Base-by-base conservation (phyloP, 2,329 filamentous ascomycete genomes). In the Fusarium sp. region DNA sequence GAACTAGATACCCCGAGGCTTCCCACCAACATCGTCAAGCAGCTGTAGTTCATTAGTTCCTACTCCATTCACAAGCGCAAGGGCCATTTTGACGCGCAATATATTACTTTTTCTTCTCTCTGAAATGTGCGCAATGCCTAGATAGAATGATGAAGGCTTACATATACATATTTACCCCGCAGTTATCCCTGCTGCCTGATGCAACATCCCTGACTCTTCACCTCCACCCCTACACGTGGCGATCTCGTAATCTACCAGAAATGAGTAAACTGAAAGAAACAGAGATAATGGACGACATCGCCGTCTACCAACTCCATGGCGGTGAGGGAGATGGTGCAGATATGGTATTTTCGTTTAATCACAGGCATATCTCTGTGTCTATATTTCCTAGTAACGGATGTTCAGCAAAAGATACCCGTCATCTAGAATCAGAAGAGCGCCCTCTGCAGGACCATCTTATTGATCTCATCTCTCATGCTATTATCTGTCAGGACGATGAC, bases 241-340 rank as follows among this genome's bases (percentile, higher is more conserved):
- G n/a, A n/a, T n/a, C n/a, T n/a, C n/a, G n/a, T n/a, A 31, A 1
- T 31, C 2, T 6, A 3, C 5, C 2, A 7, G n/a, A 23, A 5
- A 52, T 56, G 26, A 11, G 24, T 8, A 8, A 21, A 2, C 2
- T 2, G 11, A 2, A 10, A 10, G 46, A n/a, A 23, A 3, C 3
- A 6, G 3, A 42, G 9, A 0, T 1, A 21, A 4, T 3, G 2
- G 37, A 57, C 1, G 18, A 53, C 1, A 9, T 57, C 5, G 15
- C 35, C 10, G 24, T 56, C 0, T 15, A 11, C 1, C 4, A 44
- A 3, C 29, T 58, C 12, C 10, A 31, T 3, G 2, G 18, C 4
- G 29, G 49, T 1, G 4, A 3, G 3, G 49, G 24, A 13, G 28
- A 15, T 2, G 24, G 49, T 16, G 56, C 49, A 26, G 11, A 37